Conservation (phyloP, 345 rosid genomes). For the Populus davidiana region DNA sequence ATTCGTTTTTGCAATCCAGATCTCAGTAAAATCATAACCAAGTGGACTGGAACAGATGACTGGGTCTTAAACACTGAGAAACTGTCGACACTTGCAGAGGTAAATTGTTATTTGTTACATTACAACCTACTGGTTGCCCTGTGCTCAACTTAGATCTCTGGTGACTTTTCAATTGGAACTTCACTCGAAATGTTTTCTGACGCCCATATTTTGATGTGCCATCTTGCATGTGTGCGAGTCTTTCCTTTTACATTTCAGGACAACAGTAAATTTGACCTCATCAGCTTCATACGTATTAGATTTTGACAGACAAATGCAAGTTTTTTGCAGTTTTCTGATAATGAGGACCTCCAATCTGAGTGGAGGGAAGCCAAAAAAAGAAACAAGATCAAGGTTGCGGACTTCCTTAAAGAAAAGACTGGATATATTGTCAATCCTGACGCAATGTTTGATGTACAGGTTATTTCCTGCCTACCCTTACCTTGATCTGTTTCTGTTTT, state of each 20-base stretch:
- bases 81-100: conserved; percentile 33
- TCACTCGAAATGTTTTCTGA: background rate
- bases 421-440: conserved; percentile 50
- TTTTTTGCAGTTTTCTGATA: conserved; percentile 47
- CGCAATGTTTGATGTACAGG: conserved; percentile 71
- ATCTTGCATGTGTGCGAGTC: background rate
- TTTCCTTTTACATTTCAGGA: background rate
- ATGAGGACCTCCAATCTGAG: conserved; percentile 49
- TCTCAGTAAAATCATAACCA: conserved; percentile 41
- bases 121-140: background rate
- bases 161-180: background rate
- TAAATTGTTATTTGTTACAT: conserved; percentile 2
- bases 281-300: background rate
- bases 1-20: conserved; percentile 49
- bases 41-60: conserved; percentile 50
- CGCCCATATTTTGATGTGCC: background rate
- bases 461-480: background rate
- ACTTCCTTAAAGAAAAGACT: conserved; percentile 51
- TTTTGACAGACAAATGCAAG: conserved; percentile 1
- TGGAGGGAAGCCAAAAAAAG: conserved; percentile 59
- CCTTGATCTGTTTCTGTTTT: background rate
- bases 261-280: background rate
- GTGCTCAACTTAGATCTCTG: background rate
- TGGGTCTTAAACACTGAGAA: conserved; percentile 43
- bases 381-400: conserved; percentile 57